phyloP scores from a whole-genome alignment of 768 basidiomycete species.

The Kwoniella newhampshirensis region DNA sequence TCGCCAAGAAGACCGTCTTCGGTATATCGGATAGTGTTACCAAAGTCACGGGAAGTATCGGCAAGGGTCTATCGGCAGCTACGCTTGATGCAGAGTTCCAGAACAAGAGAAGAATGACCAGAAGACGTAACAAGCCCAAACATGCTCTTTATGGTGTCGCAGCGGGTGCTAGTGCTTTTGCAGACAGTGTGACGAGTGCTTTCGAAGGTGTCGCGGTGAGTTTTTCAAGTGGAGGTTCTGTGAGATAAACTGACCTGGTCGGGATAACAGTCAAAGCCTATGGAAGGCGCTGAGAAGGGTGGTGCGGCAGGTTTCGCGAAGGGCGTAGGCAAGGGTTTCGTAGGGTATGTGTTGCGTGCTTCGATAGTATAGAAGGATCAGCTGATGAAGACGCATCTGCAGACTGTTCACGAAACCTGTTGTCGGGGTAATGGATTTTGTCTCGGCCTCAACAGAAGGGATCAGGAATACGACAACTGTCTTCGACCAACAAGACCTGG shows the following conservation, averaged over 20 bases:
- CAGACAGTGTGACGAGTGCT: slow-evolving; percentile 89
- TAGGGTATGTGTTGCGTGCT: slow-evolving; percentile 63
- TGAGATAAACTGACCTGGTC: slow-evolving; percentile 8
- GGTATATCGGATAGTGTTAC: slow-evolving; percentile 93
- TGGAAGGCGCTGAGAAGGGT: slow-evolving; percentile 92
- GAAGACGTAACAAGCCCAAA: slow-evolving; percentile 87
- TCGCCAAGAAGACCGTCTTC: slow-evolving; percentile 98
- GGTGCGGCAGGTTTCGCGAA: slow-evolving; percentile 97
- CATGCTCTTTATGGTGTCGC: slow-evolving; percentile 99
- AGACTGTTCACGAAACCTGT: slow-evolving; percentile 94
- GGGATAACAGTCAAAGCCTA: slow-evolving; percentile 77
- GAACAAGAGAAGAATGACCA: slow-evolving; percentile 77
- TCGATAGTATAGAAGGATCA: not conserved
- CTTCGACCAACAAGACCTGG: slow-evolving; percentile 86
- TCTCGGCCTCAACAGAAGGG: slow-evolving; percentile 91
- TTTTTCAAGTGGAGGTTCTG: slow-evolving; percentile 20
- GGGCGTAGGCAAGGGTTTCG: slow-evolving; percentile 80
- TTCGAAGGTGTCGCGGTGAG: slow-evolving; percentile 89
- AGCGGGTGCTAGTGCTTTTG: slow-evolving; percentile 89
- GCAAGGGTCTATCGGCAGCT: slow-evolving; percentile 94
- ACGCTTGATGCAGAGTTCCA: slow-evolving; percentile 97
- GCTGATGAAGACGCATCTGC: slow-evolving; percentile 3
- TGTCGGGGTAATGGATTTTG: slow-evolving; percentile 93
- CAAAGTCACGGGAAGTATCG: slow-evolving; percentile 96
- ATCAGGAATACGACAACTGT: slow-evolving; percentile 98